A percentile compares a stretch with the other conserved stretches of the same genome.
phyloP scores from a whole-genome alignment of 2,329 filamentous ascomycete species.

The Nigrograna mackinnonii region DNA sequence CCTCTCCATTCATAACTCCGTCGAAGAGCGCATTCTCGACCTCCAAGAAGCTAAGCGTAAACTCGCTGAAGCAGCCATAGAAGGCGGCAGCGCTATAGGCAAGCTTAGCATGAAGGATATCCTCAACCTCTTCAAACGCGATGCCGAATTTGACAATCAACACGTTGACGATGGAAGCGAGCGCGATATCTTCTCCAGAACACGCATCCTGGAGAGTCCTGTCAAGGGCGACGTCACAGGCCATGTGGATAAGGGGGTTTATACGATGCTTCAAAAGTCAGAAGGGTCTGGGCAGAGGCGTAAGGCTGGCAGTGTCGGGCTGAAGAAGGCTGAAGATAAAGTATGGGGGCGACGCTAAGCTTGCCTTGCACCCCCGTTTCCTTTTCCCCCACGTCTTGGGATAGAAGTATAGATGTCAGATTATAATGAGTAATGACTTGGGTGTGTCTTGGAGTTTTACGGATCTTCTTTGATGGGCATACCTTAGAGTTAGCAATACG shows the following conservation, averaged over 20 bases:
- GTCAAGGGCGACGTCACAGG: conserved; percentile 2
- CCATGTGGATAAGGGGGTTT: conserved; percentile 1
- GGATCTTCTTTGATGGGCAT: too few species aligned
- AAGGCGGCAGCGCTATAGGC: conserved; percentile 75
- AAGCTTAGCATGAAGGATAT: conserved; percentile 95
- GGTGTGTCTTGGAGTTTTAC: too few species aligned
- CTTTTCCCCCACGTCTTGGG: too few species aligned
- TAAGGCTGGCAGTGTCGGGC: conserved; percentile 13
- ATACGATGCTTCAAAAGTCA: too few species aligned
- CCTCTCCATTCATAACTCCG: conserved; percentile 81
- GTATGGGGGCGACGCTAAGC: conserved; percentile 12
- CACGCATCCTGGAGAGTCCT: conserved; percentile 29
- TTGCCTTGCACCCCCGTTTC: too few species aligned
- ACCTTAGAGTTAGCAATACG: too few species aligned
- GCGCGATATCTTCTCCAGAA: conserved; percentile 37
- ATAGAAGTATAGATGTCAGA: too few species aligned
- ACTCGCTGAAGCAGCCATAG: conserved; percentile 89
- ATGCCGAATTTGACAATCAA: conserved; percentile 58
- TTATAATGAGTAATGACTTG: too few species aligned
- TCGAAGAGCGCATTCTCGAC: conserved; percentile 93
- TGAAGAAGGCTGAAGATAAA: conserved; percentile 14
- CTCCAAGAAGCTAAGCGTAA: conserved; percentile 92
- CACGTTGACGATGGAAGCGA: conserved; percentile 42
- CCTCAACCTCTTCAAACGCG: conserved; percentile 81
- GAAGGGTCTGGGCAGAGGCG: conserved; percentile 2